Conservation (phyloP, 179 eudicot species). For the Nepenthes alata region DNA sequence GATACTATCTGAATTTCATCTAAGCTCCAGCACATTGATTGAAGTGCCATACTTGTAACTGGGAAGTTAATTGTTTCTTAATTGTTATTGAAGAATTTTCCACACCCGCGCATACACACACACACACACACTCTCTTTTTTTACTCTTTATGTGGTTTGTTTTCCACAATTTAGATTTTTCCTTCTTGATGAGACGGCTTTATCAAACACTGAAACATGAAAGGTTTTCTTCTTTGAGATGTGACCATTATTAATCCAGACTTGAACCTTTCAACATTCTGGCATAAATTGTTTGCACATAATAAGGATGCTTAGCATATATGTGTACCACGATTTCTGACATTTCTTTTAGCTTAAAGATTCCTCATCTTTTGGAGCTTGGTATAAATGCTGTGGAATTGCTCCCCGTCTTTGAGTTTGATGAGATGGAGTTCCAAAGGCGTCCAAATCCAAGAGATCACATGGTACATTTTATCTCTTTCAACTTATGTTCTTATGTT, state of each 20-base stretch:
- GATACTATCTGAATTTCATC: too few species aligned
- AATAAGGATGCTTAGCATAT: neutral
- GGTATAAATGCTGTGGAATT: slow-evolving; percentile 95
- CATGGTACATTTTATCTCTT: slow-evolving; percentile 37
- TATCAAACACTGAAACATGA: too few species aligned
- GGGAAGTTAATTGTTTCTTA: slow-evolving; percentile 61
- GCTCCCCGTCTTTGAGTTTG: slow-evolving; percentile 96
- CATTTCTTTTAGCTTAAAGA: slow-evolving; percentile 30
- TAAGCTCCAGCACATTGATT: too few species aligned
- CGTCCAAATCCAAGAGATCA: slow-evolving; percentile 87
- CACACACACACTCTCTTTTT: neutral
- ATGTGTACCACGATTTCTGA: slow-evolving; percentile 3
- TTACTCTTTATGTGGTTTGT: neutral
- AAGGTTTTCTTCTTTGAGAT: too few species aligned
- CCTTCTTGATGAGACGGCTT: neutral
- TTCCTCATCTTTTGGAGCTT: slow-evolving; percentile 95
- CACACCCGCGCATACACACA: too few species aligned
- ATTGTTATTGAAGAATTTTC: neutral
- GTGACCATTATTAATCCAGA: too few species aligned
- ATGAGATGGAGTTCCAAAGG: slow-evolving; percentile 96
- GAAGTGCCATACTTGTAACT: slow-evolving; percentile 21
- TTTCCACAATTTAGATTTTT: neutral
- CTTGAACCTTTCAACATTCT: too few species aligned
- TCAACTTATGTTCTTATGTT: neutral
- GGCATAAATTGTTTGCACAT: too few species aligned